Evolutionary conservation across 1,284 basidiomycete species (phyloP).

Genomic region (Ganoderma lucidum): DNA sequence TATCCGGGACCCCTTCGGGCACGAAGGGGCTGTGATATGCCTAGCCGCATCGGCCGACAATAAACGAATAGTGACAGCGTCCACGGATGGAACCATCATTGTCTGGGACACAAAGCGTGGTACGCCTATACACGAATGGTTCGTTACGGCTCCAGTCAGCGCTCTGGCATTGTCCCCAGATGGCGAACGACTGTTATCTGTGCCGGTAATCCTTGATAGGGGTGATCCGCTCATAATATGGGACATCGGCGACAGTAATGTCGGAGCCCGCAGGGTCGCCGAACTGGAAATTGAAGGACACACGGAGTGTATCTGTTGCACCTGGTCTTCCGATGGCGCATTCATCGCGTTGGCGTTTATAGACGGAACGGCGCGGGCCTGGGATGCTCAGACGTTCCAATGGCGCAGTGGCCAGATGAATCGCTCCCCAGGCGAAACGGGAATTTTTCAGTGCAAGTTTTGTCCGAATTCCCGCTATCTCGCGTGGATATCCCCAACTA

Average conservation of each 20-base stretch:
- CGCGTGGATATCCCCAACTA: neutral
- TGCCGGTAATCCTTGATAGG: neutral
- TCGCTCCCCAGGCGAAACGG: too few relatives aligned
- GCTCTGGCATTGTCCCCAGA: neutral
- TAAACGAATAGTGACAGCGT: neutral
- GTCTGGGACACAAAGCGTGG: neutral
- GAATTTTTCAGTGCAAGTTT: too few relatives aligned
- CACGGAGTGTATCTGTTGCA: too few relatives aligned
- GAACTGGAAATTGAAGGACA: too few relatives aligned
- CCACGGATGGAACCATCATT: neutral
- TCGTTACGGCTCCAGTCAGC: neutral
- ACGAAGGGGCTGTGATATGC: neutral
- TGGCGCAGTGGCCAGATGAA: neutral
- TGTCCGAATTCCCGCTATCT: neutral
- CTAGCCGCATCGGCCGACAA: neutral
- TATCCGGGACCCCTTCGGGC: neutral
- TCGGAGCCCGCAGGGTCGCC: too few relatives aligned
- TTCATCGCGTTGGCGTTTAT: neutral
- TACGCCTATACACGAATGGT: neutral
- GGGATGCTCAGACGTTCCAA: neutral
- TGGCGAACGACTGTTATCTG: neutral
- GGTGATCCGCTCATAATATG: neutral
- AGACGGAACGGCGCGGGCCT: neutral
- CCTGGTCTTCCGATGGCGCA: neutral
- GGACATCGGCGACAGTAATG: neutral